Evolutionary conservation across 2,329 filamentous ascomycete genomes (phyloP), one percentile per base, ranked within the genome.

Genomic region (Apiospora sp.): DNA sequence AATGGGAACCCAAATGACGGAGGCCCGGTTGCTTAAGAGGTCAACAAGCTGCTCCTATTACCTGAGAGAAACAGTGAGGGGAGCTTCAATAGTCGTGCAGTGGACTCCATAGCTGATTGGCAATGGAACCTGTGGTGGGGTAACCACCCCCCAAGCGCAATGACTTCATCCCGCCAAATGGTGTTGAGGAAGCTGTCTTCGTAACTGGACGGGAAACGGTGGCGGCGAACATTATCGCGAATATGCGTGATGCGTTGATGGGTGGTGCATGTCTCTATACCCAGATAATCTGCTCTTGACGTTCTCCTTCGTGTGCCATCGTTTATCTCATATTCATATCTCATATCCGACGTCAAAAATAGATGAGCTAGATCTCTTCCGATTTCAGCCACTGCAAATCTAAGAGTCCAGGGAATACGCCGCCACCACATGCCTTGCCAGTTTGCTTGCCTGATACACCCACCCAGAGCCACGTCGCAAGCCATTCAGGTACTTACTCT

Each of bases 81-180:
- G 67, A 69, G 67, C 67, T 69, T 69, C 67, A 46, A 19, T 34
- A 49, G 67, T 49, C 58, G 58, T 64, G 58, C n/a, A 64, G 58
- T 64, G 58, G 58, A n/a, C 34, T 64, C 58, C 34, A 1, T 49
- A 48, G 67, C 34, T 69, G 67, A 69, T 69, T 69, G 67, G 67
- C 67, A 49, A 49, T 41, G 24, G 61, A 24, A 48, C n/a, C 44
- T 30, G 13, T 30, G 67, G 68, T 70, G 68, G 68, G 68, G 68
- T 30, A 64, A 22, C 34, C 22, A 41, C 34, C 16, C 67, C 44
- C 48, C 27, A 70, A 43, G 48, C 46, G 68, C 68, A 24, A 51
- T 70, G 68, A 70, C 68, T 58, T 70, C 68, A 70, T 70, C 68
- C 68, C 68, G 68, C 68, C 48, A 70, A 51, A 64, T n/a, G 30